Conservation (phyloP, 2,329 filamentous ascomycete genomes). For the Chaetothyriales sp. region DNA sequence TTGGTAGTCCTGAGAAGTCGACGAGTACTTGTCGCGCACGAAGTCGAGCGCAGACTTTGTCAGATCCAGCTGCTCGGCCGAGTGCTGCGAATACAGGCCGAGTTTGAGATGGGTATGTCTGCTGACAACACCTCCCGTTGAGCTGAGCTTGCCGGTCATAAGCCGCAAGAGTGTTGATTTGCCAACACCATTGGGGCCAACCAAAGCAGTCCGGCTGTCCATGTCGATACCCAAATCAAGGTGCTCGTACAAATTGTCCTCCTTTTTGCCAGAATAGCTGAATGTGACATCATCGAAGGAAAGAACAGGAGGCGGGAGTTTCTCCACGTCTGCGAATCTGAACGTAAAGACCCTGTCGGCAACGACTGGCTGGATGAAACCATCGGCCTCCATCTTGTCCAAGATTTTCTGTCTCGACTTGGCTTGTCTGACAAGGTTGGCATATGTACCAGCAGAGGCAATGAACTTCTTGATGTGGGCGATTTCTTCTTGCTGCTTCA, state of each 20-base stretch:
- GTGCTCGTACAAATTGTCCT: constrained; percentile 91
- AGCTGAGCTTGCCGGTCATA: constrained; percentile 89
- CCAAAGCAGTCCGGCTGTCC: constrained; percentile 93
- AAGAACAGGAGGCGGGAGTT: constrained; percentile 92
- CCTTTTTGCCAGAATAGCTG: constrained; percentile 79
- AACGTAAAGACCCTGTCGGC: constrained; percentile 87
- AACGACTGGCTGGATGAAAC: constrained; percentile 84
- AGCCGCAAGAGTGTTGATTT: constrained; percentile 93
- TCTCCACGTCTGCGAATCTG: constrained; percentile 96
- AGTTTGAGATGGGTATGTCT: constrained; percentile 98
- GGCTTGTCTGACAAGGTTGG: constrained; percentile 96
- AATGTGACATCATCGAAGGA: constrained; percentile 97
- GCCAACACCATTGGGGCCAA: constrained; percentile 97
- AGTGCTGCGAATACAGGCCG: constrained; percentile 96
- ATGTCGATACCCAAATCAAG: constrained; percentile 98
- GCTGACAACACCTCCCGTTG: constrained; percentile 67
- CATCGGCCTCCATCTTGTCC: constrained; percentile 99
- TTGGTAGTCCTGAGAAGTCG: constrained; percentile 92
- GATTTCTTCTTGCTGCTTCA: constrained; percentile 98
- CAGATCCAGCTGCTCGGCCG: constrained; percentile 91
- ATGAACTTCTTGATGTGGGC: constrained; percentile 99
- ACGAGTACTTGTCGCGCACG: constrained; percentile 83
- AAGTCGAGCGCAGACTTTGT: constrained; percentile 98
- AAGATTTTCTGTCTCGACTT: constrained; percentile 99
- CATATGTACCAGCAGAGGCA: constrained; percentile 96